A percentile compares a stretch with the other conserved stretches of the same genome.
Evolutionary conservation across 305 asterid species (phyloP).

Genomic region (Ajuga reptans): DNA sequence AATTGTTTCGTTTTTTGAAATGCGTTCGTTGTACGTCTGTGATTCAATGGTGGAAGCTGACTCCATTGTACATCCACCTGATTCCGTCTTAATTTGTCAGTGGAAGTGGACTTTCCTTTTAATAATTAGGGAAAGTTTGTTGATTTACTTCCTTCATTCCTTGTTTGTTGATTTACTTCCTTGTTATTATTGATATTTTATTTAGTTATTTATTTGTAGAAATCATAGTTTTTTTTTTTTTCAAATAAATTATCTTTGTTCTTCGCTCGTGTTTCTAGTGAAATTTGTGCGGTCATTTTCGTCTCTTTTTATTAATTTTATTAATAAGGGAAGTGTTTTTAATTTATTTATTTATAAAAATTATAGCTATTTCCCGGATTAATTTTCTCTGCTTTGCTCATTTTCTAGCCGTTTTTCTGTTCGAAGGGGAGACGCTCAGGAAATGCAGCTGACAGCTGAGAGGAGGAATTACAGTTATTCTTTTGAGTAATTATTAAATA

Average conservation of each 20-base stretch:
- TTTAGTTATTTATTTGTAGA: conserved; percentile 3
- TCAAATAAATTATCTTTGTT: no score
- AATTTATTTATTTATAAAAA: background rate
- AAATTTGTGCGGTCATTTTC: no score
- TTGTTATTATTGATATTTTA: conserved; percentile 24
- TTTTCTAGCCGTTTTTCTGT: background rate
- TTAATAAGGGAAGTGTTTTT: background rate
- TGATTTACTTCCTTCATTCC: no score
- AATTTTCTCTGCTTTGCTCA: background rate
- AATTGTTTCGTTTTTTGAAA: background rate
- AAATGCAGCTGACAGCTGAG: conserved; percentile 25
- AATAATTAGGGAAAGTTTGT: background rate
- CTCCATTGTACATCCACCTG: no score
- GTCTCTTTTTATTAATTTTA: no score
- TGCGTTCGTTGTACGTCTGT: background rate
- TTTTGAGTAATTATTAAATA: background rate
- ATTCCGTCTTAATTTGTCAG: no score
- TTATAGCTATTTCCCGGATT: background rate
- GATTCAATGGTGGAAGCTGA: background rate
- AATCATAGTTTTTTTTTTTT: background rate
- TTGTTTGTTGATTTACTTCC: background rate
- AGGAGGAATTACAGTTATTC: background rate
- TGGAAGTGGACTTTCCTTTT: no score
- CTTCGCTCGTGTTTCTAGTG: no score
- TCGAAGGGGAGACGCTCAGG: conserved; percentile 9